These are phyloP conservation scores for Cladosporium sp. DNA, from an alignment of 2,329 filamentous ascomycete genomes.

Conservation along the genomic window DNA sequence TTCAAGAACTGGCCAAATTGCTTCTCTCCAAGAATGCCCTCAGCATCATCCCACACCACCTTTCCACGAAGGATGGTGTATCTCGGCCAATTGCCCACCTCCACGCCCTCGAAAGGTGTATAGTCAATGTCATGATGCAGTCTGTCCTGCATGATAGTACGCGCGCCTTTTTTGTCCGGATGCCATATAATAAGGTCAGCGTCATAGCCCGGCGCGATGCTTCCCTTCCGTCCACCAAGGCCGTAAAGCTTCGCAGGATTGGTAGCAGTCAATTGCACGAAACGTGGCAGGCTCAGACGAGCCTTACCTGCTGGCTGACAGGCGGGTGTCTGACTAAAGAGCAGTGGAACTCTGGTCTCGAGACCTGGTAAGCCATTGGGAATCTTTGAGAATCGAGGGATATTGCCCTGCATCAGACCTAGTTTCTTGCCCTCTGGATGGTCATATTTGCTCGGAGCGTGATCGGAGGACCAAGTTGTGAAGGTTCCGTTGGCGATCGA, in stretches of 20 bases:
- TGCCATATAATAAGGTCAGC: constrained; percentile 51
- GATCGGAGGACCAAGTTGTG: constrained; percentile 40
- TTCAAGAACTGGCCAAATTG: constrained; percentile 42
- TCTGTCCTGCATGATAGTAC: constrained; percentile 44
- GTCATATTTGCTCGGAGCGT: constrained; percentile 44
- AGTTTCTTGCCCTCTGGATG: constrained; percentile 43
- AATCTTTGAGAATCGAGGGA: constrained; percentile 44
- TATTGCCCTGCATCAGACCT: constrained; percentile 37
- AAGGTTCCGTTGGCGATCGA: constrained; percentile 41
- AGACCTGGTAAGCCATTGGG: constrained; percentile 49
- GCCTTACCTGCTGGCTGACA: constrained; percentile 30
- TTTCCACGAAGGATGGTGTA: constrained; percentile 62
- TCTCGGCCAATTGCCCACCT: constrained; percentile 62
- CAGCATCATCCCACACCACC: constrained; percentile 56
- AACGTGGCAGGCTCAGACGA: constrained; percentile 41
- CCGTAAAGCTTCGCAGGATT: constrained; percentile 51
- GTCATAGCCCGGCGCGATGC: constrained; percentile 46
- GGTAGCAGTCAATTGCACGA: constrained; percentile 48
- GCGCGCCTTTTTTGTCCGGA: constrained; percentile 32
- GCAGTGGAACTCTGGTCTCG: constrained; percentile 45
- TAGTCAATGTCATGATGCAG: constrained; percentile 66
- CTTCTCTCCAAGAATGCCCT: constrained; percentile 46
- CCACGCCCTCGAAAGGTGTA: constrained; percentile 61
- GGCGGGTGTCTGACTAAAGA: constrained; percentile 41
- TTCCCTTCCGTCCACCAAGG: constrained; percentile 43